phyloP scores from a whole-genome alignment of 352 stramenopile genomes.

The Globisporangium takayamanum region DNA sequence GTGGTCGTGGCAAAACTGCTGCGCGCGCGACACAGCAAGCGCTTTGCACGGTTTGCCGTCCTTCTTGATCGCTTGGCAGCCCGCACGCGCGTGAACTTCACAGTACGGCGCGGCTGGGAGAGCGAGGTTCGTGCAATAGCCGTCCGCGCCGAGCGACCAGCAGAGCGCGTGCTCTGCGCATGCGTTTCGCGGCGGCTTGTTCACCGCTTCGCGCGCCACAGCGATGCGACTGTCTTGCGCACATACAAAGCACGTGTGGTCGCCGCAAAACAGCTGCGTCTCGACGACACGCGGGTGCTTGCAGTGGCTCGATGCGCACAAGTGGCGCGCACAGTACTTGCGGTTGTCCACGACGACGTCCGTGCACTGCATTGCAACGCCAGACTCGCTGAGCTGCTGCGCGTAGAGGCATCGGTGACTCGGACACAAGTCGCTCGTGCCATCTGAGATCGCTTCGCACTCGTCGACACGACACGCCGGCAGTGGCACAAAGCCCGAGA shows the following conservation, averaged over 20 bases:
- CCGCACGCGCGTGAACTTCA: constrained; percentile 16
- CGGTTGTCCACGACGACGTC: constrained; percentile 18
- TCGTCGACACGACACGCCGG: constrained; percentile 26
- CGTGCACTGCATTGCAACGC: constrained; percentile 17
- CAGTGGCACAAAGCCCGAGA: constrained; percentile 41
- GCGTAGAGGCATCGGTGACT: constrained; percentile 20
- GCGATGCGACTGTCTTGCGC: constrained; percentile 12
- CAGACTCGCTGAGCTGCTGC: background rate
- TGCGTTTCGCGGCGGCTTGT: constrained; percentile 43
- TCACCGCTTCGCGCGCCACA: constrained; percentile 18
- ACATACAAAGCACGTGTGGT: constrained; percentile 62
- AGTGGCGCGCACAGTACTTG: constrained; percentile 36
- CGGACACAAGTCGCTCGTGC: constrained; percentile 16
- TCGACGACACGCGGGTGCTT: constrained; percentile 24
- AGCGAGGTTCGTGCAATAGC: constrained; percentile 33
- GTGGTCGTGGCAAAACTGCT: constrained; percentile 32
- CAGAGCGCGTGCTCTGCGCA: constrained; percentile 49
- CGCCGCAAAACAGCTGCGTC: constrained; percentile 32
- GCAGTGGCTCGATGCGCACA: constrained; percentile 35
- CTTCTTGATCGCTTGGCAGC: constrained; percentile 19
- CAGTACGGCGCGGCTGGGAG: constrained; percentile 34
- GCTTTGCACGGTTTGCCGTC: constrained; percentile 27
- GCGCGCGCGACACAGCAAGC: constrained; percentile 23
- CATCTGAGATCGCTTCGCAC: constrained; percentile 29
- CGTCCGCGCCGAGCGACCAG: constrained; percentile 22